phyloP scores from a whole-genome alignment of 495 filamentous ascomycete genomes.

The Penicillium dipodomyicola region DNA sequence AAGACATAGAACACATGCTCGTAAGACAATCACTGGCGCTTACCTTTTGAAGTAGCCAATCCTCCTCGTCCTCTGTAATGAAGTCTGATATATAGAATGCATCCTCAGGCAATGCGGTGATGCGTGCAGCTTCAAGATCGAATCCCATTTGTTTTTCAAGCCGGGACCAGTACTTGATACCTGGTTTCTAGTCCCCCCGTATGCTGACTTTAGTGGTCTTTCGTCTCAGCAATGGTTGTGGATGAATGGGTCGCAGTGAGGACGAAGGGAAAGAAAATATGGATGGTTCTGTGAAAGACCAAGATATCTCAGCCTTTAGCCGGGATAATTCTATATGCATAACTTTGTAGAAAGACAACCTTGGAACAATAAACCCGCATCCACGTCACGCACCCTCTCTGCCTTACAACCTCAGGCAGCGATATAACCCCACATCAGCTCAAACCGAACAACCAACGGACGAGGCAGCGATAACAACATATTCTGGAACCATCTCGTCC shows the following conservation, averaged over 20 bases:
- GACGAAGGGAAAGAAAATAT: background rate
- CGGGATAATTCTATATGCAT: background rate
- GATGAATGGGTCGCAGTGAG: background rate
- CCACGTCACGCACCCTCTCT: background rate
- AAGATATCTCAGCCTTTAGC: background rate
- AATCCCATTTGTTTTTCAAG: conserved; percentile 12
- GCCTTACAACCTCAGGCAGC: conserved; percentile 11
- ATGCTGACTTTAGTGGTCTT: background rate
- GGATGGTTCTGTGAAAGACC: background rate
- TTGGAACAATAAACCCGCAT: too few relatives aligned
- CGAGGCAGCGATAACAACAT: background rate
- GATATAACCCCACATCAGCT: conserved; percentile 9
- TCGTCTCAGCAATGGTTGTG: background rate
- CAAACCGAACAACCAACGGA: conserved; percentile 3
- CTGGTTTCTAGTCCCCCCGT: background rate
- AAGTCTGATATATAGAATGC: conserved; percentile 90
- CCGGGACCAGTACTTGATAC: background rate
- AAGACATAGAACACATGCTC: background rate
- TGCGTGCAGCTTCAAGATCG: conserved; percentile 47
- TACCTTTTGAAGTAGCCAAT: conserved; percentile 66
- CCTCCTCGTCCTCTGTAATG: conserved; percentile 74
- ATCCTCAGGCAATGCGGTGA: conserved; percentile 58
- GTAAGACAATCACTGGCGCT: conserved; percentile 2
- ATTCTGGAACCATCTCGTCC: background rate
- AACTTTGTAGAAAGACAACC: background rate